phyloP scores from a whole-genome alignment of 2,329 filamentous ascomycete genomes.

The Aspergillus ruber region DNA sequence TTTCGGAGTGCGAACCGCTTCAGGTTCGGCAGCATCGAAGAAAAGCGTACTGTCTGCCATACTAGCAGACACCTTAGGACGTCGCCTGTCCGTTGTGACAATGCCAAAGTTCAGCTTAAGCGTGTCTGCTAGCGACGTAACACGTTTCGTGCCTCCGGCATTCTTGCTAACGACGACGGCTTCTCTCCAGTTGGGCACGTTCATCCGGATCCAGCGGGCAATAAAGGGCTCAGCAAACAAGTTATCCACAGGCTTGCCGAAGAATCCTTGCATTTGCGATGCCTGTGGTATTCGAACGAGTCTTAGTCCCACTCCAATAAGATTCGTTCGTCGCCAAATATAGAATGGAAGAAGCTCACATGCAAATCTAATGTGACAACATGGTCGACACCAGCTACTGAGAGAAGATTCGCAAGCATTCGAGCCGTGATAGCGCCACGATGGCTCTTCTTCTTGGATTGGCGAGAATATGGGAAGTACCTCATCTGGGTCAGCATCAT shows the following conservation, averaged over 20 bases:
- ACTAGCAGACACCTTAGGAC: slow-evolving; percentile 44
- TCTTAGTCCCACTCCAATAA: slow-evolving; percentile 3
- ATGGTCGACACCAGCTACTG: slow-evolving; percentile 91
- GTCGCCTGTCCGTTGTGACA: slow-evolving; percentile 59
- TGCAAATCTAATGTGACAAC: slow-evolving; percentile 96
- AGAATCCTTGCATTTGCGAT: slow-evolving; percentile 99
- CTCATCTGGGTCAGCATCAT: slow-evolving; percentile 36
- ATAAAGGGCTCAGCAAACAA: slow-evolving; percentile 93
- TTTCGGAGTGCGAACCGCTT: slow-evolving; percentile 16
- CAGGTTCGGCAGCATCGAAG: slow-evolving; percentile 54
- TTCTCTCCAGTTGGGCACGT: slow-evolving; percentile 77
- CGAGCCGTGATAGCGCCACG: slow-evolving; percentile 92
- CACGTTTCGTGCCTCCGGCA: slow-evolving; percentile 90
- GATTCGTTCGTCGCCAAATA: slow-evolving; percentile 2
- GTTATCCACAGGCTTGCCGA: slow-evolving; percentile 95
- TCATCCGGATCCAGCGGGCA: slow-evolving; percentile 87
- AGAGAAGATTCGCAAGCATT: slow-evolving; percentile 92
- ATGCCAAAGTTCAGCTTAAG: slow-evolving; percentile 97
- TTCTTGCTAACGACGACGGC: slow-evolving; percentile 98
- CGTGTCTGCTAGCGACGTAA: slow-evolving; percentile 90
- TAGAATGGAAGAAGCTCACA: slow-evolving; percentile 38
- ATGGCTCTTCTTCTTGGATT: slow-evolving; percentile 98
- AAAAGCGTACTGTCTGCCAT: slow-evolving; percentile 76
- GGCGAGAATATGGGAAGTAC: slow-evolving; percentile 98
- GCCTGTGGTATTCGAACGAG: slow-evolving; percentile 41